Evolutionary conservation across 176 grass and related monocot genomes (phyloP), one percentile per base, ranked within the genome.

Genomic region (Eragrostis curvula): DNA sequence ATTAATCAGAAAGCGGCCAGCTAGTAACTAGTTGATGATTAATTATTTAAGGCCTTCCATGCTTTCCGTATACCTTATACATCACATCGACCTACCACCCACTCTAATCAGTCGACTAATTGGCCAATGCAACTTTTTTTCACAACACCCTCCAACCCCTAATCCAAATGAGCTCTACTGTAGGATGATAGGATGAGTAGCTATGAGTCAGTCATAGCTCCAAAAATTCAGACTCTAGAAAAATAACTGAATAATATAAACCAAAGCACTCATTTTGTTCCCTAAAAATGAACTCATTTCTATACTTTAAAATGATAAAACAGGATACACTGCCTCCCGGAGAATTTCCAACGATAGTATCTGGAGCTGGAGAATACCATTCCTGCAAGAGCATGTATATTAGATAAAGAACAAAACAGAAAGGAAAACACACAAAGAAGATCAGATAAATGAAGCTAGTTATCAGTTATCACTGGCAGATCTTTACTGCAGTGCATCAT

Each of bases 281-380:
- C 24, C n/a, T 58, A 12, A 61, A 61, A 12, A 74, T 68, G 51
- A 46, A 80, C 46, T 43, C 53, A 63, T 70, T n/a, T 68, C 41
- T 62, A 39, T 50, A 82, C 11, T 68, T 24, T 50, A 84, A 80
- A 53, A 60, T 30, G 15, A 79, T 79, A 20, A 20, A 85, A 85
- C 15, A 90, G 90, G 95, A 98, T 98, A 98, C 96, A 84, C 79
- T n/a, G 96, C 94, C 68, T 98, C 96, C 88, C 90, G 86, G 65
- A 98, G 66, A 65, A 98, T 92, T 95, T 95, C 96, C 90, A 98
- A 84, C 68, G 88, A 98, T 58, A 98, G 82, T 88, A 89, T 89
- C 89, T 98, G 96, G 48, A 98, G 92, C 63, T 89, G 88, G 49
- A 98, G 86, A 88, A 98, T 90, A 79, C 82, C 88, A 89, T 85